A percentile compares a stretch with the other conserved stretches of the same genome.
phyloP scores from a whole-genome alignment of 306 rosid species.

The Cicer yamashitae region DNA sequence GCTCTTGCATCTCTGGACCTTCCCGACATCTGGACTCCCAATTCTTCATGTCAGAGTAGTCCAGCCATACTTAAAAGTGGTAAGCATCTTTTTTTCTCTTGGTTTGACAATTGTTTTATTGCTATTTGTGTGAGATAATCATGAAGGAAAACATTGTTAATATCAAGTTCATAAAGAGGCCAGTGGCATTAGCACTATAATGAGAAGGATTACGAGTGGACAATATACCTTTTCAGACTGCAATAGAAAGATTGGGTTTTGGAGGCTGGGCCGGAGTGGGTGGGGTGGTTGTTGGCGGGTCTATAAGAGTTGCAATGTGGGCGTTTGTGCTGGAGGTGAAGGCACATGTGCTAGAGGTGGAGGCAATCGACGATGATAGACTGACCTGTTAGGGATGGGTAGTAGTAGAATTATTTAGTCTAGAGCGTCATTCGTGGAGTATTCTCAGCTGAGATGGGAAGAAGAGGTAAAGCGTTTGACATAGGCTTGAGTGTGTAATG shows the following conservation, averaged over 20 bases:
- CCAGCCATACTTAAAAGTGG: constrained; percentile 48
- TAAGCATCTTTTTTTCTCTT: constrained; percentile 44
- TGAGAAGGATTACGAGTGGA: neutral
- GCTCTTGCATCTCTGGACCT: constrained; percentile 75
- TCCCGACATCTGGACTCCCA: constrained; percentile 74
- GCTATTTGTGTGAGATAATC: constrained; percentile 25
- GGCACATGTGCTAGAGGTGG: neutral
- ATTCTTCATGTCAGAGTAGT: constrained; percentile 40
- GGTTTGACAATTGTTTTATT: constrained; percentile 22
- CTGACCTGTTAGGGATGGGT: neutral
- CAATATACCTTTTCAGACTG: neutral
- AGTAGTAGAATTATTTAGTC: neutral
- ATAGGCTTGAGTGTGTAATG: neutral
- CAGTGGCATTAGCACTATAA: neutral
- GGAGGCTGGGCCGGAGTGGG: neutral
- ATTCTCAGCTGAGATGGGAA: neutral
- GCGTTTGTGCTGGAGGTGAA: neutral
- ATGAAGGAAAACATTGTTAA: neutral
- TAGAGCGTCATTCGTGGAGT: neutral
- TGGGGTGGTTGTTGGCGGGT: neutral
- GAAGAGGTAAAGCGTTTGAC: neutral
- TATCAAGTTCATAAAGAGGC: neutral
- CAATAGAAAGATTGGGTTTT: neutral
- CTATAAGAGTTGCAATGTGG: neutral
- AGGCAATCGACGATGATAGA: neutral